These are phyloP conservation scores for Cordyceps cateniannulata DNA, from an alignment of 2,329 filamentous ascomycete species.

Conservation along the genomic window DNA sequence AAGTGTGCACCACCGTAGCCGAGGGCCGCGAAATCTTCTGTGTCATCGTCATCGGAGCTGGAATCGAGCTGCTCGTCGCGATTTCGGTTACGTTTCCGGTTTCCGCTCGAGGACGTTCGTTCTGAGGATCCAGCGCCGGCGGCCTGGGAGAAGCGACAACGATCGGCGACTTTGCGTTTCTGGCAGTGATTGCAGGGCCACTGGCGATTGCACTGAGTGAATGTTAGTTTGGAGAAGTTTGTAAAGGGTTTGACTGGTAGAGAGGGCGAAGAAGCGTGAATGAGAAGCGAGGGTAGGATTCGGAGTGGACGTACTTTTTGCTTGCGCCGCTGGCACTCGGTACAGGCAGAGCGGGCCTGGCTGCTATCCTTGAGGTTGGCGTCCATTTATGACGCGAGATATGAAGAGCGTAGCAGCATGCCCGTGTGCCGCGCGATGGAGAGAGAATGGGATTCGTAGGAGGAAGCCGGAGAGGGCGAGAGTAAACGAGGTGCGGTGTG, in stretches of 20 bases:
- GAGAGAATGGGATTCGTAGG: background rate
- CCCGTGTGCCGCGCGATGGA: background rate
- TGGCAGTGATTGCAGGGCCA: slow-evolving; percentile 35
- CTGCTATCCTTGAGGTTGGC: slow-evolving; percentile 13
- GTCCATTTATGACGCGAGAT: slow-evolving; percentile 7
- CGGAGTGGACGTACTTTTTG: slow-evolving; percentile 26
- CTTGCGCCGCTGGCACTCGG: slow-evolving; percentile 36
- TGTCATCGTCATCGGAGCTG: slow-evolving; percentile 19
- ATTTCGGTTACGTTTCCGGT: slow-evolving; percentile 13
- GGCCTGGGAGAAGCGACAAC: slow-evolving; percentile 27
- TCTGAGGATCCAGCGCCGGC: slow-evolving; percentile 16
- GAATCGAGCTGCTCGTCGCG: slow-evolving; percentile 16
- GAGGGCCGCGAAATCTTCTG: slow-evolving; percentile 27
- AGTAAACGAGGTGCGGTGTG: background rate
- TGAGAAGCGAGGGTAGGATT: background rate
- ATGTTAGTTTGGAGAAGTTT: slow-evolving; percentile 16
- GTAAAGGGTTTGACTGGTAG: background rate
- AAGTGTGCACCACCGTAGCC: slow-evolving; percentile 30
- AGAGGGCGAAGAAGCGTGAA: background rate
- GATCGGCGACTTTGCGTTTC: slow-evolving; percentile 32
- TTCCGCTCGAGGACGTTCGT: slow-evolving; percentile 12
- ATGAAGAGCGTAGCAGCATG: background rate
- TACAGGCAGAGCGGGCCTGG: slow-evolving; percentile 31
- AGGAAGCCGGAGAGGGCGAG: background rate
- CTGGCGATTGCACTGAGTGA: slow-evolving; percentile 30